These are phyloP conservation scores for Mrakia hoshinonis DNA, from an alignment of 768 basidiomycete genomes.

Conservation along the genomic window DNA sequence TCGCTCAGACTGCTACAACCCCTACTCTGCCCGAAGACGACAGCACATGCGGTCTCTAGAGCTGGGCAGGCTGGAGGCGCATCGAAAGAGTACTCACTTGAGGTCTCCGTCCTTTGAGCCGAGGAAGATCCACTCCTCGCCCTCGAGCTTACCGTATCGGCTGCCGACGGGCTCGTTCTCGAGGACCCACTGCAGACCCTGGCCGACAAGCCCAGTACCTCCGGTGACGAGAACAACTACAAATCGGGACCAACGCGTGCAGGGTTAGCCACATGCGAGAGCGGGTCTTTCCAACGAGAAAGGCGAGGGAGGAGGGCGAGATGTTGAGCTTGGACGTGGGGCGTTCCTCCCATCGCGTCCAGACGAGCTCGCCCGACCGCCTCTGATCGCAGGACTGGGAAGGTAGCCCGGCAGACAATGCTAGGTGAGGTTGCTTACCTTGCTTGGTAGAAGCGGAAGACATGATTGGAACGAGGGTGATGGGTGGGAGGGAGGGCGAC, in stretches of 20 bases:
- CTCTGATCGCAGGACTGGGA: background rate
- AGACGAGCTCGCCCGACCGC: no score
- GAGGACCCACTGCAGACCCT: constrained; percentile 68
- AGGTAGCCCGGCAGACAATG: no score
- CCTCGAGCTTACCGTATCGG: constrained; percentile 57
- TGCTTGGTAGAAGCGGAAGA: constrained; percentile 9
- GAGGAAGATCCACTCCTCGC: constrained; percentile 80
- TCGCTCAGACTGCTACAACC: background rate
- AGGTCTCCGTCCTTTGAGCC: constrained; percentile 74
- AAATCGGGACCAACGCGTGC: no score
- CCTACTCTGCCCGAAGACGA: no score
- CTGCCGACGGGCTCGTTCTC: constrained; percentile 69
- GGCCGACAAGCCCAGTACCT: constrained; percentile 27
- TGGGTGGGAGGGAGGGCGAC: background rate
- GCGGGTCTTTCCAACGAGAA: background rate
- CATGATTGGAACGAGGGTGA: background rate
- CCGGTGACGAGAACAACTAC: constrained; percentile 28
- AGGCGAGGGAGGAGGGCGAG: background rate
- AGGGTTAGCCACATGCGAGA: background rate
- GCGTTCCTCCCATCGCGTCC: no score
- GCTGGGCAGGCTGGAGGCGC: no score
- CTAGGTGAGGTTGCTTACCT: background rate
- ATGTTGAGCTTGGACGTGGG: no score
- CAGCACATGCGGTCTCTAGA: no score
- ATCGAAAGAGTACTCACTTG: constrained; percentile 50